These are phyloP conservation scores for Melastoma malabathricum DNA, from an alignment of 345 rosid genomes.

Conservation along the genomic window DNA sequence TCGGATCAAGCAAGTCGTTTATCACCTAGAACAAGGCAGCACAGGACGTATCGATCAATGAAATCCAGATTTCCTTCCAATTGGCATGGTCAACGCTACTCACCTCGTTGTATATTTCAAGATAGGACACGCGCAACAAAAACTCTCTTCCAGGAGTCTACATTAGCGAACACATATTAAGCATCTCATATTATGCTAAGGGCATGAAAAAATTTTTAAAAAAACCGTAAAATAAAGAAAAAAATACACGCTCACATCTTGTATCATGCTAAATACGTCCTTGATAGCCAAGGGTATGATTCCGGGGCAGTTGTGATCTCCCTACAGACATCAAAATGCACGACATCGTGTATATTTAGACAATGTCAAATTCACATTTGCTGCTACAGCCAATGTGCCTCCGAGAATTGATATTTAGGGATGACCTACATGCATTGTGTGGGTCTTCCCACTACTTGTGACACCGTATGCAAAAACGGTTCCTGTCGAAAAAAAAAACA, in stretches of 20 bases:
- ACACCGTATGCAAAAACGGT: conserved; percentile 99
- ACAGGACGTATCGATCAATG: conserved; percentile 6
- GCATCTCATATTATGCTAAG: conserved; percentile 97
- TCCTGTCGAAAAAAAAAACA: conserved; percentile 28
- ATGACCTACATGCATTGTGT: conserved; percentile 91
- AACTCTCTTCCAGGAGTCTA: conserved; percentile 99
- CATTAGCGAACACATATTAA: conserved; percentile 21
- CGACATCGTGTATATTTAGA: neutral
- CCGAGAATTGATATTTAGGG: neutral
- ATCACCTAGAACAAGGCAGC: conserved; percentile 57
- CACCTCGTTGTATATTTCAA: conserved; percentile 98
- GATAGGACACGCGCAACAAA: conserved; percentile 94
- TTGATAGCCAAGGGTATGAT: conserved; percentile 94
- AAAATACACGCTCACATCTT: conserved; percentile 65
- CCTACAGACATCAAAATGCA: conserved; percentile 33
- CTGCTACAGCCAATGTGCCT: too few relatives aligned
- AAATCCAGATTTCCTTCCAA: neutral
- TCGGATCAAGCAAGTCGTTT: conserved; percentile 98
- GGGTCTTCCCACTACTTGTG: conserved; percentile 98
- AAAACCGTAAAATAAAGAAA: neutral
- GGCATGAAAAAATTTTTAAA: conserved; percentile 21
- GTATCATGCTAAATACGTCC: conserved; percentile 95
- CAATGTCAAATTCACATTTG: neutral
- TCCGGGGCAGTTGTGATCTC: conserved; percentile 93
- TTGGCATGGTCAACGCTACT: conserved; percentile 10